Percentiles rank a stretch among this genome's conserved stretches.
Evolutionary conservation across 768 basidiomycete genomes (phyloP).

Genomic region (Cystoderma amianthinum): DNA sequence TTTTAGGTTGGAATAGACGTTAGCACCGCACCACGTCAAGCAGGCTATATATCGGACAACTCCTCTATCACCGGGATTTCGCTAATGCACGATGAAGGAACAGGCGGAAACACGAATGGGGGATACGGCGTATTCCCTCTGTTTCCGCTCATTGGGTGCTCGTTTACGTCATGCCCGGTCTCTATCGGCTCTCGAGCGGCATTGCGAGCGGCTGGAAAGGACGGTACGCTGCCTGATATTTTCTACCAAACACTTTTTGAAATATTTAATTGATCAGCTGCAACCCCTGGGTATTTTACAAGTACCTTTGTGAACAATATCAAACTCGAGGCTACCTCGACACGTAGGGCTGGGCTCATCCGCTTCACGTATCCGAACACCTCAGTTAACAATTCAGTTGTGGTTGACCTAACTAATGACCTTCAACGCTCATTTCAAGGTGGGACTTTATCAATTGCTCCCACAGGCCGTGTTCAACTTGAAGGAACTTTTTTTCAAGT

Average conservation of each 20-base stretch:
- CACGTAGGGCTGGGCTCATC: constrained; percentile 51
- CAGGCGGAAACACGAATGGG: constrained; percentile 42
- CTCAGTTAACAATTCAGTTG: constrained; percentile 37
- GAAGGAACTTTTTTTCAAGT: constrained; percentile 41
- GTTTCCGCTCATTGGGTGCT: constrained; percentile 35
- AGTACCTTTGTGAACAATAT: constrained; percentile 39
- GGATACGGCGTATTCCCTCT: constrained; percentile 48
- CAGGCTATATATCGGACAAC: constrained; percentile 42
- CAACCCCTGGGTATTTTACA: constrained; percentile 42
- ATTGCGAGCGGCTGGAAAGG: constrained; percentile 33
- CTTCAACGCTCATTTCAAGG: constrained; percentile 41
- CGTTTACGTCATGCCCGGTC: constrained; percentile 34
- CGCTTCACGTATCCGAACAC: constrained; percentile 45
- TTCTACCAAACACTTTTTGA: background rate
- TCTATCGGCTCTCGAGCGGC: constrained; percentile 30
- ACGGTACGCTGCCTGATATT: constrained; percentile 21
- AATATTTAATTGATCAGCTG: constrained; percentile 19
- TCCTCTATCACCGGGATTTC: constrained; percentile 38
- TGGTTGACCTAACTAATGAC: constrained; percentile 39
- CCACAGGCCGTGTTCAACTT: constrained; percentile 27
- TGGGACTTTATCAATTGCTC: constrained; percentile 25
- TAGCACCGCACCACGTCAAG: constrained; percentile 39
- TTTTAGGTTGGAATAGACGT: constrained; percentile 45
- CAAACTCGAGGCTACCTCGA: constrained; percentile 51
- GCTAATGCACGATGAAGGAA: constrained; percentile 48